Base-by-base conservation (phyloP, 176 grass and related monocot species). In the Olyra latifolia region DNA sequence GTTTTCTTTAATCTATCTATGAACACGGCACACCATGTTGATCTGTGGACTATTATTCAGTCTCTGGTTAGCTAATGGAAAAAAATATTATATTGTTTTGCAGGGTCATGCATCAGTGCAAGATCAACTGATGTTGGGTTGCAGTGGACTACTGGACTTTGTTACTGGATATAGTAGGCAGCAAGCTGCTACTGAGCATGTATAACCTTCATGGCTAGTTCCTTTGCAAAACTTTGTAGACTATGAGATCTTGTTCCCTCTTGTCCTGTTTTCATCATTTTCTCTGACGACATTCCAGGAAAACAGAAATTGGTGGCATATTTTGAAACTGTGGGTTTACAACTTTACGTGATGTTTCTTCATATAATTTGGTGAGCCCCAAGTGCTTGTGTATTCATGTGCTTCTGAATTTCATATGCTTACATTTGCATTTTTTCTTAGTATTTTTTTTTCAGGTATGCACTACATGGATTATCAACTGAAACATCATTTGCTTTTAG, bases 321-420 rank as follows among this genome's bases (percentile, higher is more conserved):
- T 90, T 86, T 79, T 83, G 81, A 83, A 89, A 86, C 22, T 54
- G 24, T 88, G 68, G 78, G 2, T 82, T 74, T 77, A 43, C 78
- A 82, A 25, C 41, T 69, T 82, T 43, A 43, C 78, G 20, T 79
- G 59, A 77, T 86, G 74, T 90, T 83, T 82, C 79, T 86, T 35
- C 83, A 45, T 40, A 47, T 64, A 82, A 62, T 86, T 78, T 86
- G 88, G 88, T 86, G 88, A 90, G 83, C 79, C 29, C 67, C 72
- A 89, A 82, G 60, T 78, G 71, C 32, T 78, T 72, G 50, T 77
- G 43, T 29, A 78, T 47, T 79, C n/a, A 68, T 73, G 42, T 69
- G 50, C 54, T 74, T 67, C 61, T 59, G 2, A 27, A 62, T 83
- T 82, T 42, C 67, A 4, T 27, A n/a, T 46, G 59, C 83, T 89